Conservation (phyloP, 345 rosid species). For the Psidium friedrichsthalianum region DNA sequence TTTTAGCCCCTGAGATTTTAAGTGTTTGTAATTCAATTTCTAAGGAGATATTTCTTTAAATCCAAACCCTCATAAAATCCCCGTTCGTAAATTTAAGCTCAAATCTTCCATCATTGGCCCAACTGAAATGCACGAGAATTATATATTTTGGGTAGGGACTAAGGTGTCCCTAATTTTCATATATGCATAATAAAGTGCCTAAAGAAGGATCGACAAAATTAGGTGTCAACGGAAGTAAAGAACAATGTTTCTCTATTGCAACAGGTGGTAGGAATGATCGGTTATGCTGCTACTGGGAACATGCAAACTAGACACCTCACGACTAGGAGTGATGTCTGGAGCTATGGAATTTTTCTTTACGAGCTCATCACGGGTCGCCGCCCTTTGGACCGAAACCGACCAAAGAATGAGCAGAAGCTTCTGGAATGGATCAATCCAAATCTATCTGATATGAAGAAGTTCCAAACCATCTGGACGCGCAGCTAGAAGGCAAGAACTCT, state of each 20-base stretch:
- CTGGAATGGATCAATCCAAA: conserved; percentile 91
- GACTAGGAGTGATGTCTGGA: conserved; percentile 76
- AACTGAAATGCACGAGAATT: no score
- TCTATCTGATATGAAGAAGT: conserved; percentile 54
- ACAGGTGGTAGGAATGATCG: conserved; percentile 90
- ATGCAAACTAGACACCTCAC: conserved; percentile 83
- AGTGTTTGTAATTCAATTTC: no score
- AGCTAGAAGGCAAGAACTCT: conserved; percentile 61
- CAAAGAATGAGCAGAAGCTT: conserved; percentile 76
- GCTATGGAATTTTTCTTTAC: conserved; percentile 79
- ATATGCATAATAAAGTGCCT: no score
- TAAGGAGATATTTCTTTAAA: no score
- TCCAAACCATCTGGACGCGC: conserved; percentile 74
- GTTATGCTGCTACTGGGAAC: conserved; percentile 94
- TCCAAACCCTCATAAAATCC: no score
- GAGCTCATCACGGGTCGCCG: conserved; percentile 92
- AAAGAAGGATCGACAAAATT: no score
- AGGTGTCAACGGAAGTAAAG: not conserved
- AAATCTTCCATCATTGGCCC: no score
- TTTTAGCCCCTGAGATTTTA: no score
- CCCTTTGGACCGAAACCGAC: conserved; percentile 72
- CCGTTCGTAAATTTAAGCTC: no score
- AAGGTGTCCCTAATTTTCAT: no score
- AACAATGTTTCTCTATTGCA: not conserved
- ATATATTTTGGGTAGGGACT: no score